These are phyloP conservation scores for Cladosporium sp. DNA, from an alignment of 2,329 filamentous ascomycete species.

Conservation along the genomic window DNA sequence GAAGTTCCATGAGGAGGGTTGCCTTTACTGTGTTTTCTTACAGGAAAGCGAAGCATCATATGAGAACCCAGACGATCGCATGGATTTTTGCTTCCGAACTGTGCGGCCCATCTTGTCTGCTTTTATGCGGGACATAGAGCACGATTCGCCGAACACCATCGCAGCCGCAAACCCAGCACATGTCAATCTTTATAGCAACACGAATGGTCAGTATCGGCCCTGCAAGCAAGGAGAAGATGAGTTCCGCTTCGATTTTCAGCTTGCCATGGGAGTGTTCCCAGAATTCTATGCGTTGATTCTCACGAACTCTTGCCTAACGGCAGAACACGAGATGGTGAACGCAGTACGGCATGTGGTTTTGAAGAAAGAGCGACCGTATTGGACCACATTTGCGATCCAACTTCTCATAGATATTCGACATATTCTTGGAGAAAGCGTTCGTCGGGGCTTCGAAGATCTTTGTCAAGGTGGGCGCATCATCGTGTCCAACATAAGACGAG, in stretches of 20 bases:
- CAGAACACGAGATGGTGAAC: conserved; percentile 1
- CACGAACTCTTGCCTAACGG: not conserved
- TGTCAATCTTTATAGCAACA: not conserved
- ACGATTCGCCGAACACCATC: not conserved
- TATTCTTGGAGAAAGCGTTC: not conserved
- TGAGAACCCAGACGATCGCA: not conserved
- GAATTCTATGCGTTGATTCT: not conserved
- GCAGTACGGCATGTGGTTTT: not conserved
- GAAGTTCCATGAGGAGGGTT: not conserved
- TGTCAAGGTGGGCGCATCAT: not conserved
- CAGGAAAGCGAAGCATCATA: not conserved
- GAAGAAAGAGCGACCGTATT: not conserved
- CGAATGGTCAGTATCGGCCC: not conserved
- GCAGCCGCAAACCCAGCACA: not conserved
- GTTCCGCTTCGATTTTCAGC: not conserved
- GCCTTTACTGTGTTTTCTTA: not conserved
- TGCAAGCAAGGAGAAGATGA: not conserved
- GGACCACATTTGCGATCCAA: not conserved
- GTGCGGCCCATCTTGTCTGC: not conserved
- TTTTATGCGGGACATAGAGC: not conserved
- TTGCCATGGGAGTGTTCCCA: not conserved
- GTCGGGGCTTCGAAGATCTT: not conserved
- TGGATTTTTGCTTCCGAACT: not conserved
- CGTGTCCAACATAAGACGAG: not conserved
- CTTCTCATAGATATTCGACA: not conserved